Evolutionary conservation across 1,284 basidiomycete genomes (phyloP), one percentile per base, ranked within the genome.

Genomic region (Violaceomyces palustris): DNA sequence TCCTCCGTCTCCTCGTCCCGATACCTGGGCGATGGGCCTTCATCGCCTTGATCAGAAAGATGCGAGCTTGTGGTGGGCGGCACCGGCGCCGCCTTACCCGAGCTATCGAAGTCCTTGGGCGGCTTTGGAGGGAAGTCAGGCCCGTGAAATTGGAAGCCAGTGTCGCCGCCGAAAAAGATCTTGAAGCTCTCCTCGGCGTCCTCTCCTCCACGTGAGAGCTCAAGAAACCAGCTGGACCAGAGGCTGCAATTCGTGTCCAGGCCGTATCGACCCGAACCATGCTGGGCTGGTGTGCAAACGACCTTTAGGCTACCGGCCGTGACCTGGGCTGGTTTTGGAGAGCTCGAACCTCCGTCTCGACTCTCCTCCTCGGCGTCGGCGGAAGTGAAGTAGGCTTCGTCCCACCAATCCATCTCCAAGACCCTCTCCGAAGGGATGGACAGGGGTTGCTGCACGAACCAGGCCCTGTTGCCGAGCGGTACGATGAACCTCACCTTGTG

Each of bases 381-480:
- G 2, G 26, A 28, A 30, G 35, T 44, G 11, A 66, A 25, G 18
- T 29, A 39, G 23, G 54, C 40, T 22, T 66, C 51, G 33, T 69
- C 68, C 69, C 69, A 72, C 69, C 69, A 72, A 38, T 72, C 69
- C 4, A 68, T 34, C 35, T 70, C 66, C 6, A 41, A 48, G 14
- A 70, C 55, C 4, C 56, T 34, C 2, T 69, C 64, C 7, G 48
- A 24, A 9, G 45, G 49, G n/a, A 69, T 57, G 21, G 39, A 45
- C 7, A 60, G 35, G 3, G 40, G 15, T 32, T 21, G 3, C 42
- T 39, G 12, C 47, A 57, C 24, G 29, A 72, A 67, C 66, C 67
- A 72, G 1, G 38, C 50, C 42, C 60, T 63, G 47, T 67, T 64
- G 11, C 68, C 68, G 2, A 72, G 52, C 17, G 69, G 69, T 4